These are phyloP conservation scores for Rutstroemia sp. DNA, from an alignment of 2,329 filamentous ascomycete species.

Conservation along the genomic window DNA sequence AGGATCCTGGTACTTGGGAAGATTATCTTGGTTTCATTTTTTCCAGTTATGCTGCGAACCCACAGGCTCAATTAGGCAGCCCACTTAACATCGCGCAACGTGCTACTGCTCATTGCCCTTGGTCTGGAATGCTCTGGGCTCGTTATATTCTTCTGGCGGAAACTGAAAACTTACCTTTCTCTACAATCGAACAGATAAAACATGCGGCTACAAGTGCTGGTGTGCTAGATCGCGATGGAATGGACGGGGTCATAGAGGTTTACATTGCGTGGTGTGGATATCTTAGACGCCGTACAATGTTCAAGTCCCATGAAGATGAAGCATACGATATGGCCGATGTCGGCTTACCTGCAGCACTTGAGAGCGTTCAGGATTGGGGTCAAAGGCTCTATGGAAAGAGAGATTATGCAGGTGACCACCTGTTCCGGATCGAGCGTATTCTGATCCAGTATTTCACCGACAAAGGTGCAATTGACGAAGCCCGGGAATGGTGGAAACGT, in stretches of 20 bases:
- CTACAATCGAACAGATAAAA: slow-evolving; percentile 82
- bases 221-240: slow-evolving; percentile 74
- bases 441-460: slow-evolving; percentile 88
- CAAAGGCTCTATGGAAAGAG: slow-evolving; percentile 64
- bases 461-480: slow-evolving; percentile 68
- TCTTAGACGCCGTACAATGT: slow-evolving; percentile 77
- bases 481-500: slow-evolving; percentile 69
- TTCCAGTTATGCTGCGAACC: slow-evolving; percentile 19
- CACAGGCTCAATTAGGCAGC: slow-evolving; percentile 35
- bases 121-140: slow-evolving; percentile 87
- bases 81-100: slow-evolving; percentile 69
- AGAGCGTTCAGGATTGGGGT: slow-evolving; percentile 73
- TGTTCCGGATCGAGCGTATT: slow-evolving; percentile 83
- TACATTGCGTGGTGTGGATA: slow-evolving; percentile 94
- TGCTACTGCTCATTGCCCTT: slow-evolving; percentile 84
- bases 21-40: slow-evolving; percentile 48
- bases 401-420: slow-evolving; percentile 76
- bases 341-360: slow-evolving; percentile 76
- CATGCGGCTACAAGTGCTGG: slow-evolving; percentile 84
- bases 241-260: slow-evolving; percentile 84
- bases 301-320: slow-evolving; percentile 66
- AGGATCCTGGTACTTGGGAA: slow-evolving; percentile 71
- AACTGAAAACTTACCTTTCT: slow-evolving; percentile 65
- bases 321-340: slow-evolving; percentile 86
- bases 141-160: slow-evolving; percentile 82